Base-by-base conservation (phyloP, 352 stramenopile genomes). In the Phytophthora niederhauseri region DNA sequence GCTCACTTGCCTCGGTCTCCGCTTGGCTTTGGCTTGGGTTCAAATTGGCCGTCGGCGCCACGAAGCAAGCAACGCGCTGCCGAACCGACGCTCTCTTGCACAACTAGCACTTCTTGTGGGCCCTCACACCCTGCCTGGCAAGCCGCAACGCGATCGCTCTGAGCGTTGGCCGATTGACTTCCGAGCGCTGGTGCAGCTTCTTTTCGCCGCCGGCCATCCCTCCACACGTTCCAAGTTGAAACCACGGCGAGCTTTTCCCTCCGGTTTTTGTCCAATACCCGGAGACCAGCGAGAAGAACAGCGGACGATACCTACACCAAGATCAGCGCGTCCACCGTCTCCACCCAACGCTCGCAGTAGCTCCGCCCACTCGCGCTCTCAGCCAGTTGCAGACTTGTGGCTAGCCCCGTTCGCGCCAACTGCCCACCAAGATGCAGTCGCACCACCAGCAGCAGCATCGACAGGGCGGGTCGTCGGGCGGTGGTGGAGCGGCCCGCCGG, bases 181-280 rank as follows among this genome's bases (percentile, higher is more conserved):
- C 17, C 41, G 41, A 19, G 41, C 3, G 7, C 41, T 49, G 48
- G 46, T 70, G 61, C 66, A 60, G 66, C 54, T 70, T 73, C 54
- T 73, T 70, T 70, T 45, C 36, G 36, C 36, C 48, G 48, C 34
- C 41, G 17, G 41, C 22, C 41, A 49, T 43, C 36, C 36, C 12
- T 46, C 41, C 11, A n/a, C n/a, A 20, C 30, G 41, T 62, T 56
- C 38, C 66, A 69, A 41, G 49, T 55, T 67, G 43, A 65, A 73
- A 61, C 48, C 46, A 22, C 28, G 43, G 43, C 12, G 46, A 38
- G 45, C 26, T 43, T 66, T 46, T 52, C 43, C 45, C 53, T 59
- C 22, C 12, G 59, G 22, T 57, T 70, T 77, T 77, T 75, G 66
- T 65, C 66, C 70, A 75, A 77, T 77, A 72, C 61, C 30, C 41